phyloP scores from a whole-genome alignment of 225 moss, liverwort and hornwort species.

The Pleurozium schreberi region DNA sequence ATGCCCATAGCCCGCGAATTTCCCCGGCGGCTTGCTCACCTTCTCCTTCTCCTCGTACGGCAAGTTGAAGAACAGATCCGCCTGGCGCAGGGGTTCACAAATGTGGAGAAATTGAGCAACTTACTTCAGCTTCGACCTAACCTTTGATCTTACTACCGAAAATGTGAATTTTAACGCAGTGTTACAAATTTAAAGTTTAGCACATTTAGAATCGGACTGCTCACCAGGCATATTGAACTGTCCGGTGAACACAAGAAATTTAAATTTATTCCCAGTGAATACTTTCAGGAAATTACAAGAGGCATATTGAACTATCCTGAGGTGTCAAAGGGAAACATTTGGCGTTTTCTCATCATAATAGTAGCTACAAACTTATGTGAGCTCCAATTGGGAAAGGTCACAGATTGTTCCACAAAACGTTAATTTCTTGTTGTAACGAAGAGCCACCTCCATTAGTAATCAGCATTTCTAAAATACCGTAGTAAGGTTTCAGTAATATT shows the following conservation, averaged over 20 bases:
- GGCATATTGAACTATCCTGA: not conserved
- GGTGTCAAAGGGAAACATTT: too few relatives aligned
- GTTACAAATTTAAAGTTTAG: not conserved
- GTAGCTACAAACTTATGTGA: not conserved
- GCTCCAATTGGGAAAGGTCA: too few relatives aligned
- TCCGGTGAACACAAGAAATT: not conserved
- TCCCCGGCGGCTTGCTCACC: constrained; percentile 8
- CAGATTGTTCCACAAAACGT: not conserved
- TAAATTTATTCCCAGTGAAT: not conserved
- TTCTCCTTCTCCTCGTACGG: constrained; percentile 17
- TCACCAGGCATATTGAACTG: not conserved
- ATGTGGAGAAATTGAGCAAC: not conserved
- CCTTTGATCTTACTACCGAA: too few relatives aligned
- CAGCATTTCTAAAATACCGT: not conserved
- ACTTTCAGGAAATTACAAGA: not conserved
- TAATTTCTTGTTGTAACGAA: not conserved
- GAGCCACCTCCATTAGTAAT: not conserved
- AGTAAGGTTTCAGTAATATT: too few relatives aligned
- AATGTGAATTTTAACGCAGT: not conserved
- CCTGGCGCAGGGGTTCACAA: not conserved
- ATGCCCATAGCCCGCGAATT: constrained; percentile 25
- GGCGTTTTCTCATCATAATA: not conserved
- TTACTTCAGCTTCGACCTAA: too few relatives aligned
- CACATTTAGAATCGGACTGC: not conserved
- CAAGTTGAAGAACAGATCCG: constrained; percentile 15